Base-by-base conservation (phyloP, 768 basidiomycete genomes). In the Goffeauzyma gilvescens region DNA sequence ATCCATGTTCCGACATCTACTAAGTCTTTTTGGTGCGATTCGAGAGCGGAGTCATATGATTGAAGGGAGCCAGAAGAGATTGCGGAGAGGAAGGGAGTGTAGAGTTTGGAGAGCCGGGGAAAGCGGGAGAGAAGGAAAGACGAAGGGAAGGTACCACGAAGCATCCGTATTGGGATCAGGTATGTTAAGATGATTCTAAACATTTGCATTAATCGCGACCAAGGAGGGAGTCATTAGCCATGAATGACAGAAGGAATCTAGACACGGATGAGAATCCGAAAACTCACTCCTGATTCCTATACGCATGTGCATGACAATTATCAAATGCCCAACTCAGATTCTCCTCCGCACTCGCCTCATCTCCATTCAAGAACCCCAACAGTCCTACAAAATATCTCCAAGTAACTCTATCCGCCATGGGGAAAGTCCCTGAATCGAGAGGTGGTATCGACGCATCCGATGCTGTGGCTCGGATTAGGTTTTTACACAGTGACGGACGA, bases 371-470 rank as follows among this genome's bases (percentile, higher is more conserved):
- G 66, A 96, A 95, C 57, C 76, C 79, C 48, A 96, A 70, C 76
- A 95, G 83, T 49, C 90, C 93, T 36, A 93, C 65, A 59, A 95
- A 95, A 68, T 90, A 98, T 48, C 77, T 71, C 65, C 81, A 93
- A 18, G 89, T 89, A 38, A 93, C 85, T 66, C 87, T 85, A 64
- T 90, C 86, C 14, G 81, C 75, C 20, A 78, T 72, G 15, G 87
- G 87, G 55, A 78, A 96, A 12, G 68, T 63, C n/a, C n/a, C n/a
- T n/a, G n/a, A n/a, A 1, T 68, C 64, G 25, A 96, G 60, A 6
- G 80, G 71, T 18, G 89, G 89, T 28, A 90, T 75, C 50, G 93
- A 86, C 8, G 74, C 71, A 54, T 81, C 83, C 2, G 80, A 84
- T 26, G 81, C 72, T 21, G 96, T 73, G 1, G 85, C 89, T 45